Conservation (phyloP, 441 rosid species). For the Oxalis stricta region DNA sequence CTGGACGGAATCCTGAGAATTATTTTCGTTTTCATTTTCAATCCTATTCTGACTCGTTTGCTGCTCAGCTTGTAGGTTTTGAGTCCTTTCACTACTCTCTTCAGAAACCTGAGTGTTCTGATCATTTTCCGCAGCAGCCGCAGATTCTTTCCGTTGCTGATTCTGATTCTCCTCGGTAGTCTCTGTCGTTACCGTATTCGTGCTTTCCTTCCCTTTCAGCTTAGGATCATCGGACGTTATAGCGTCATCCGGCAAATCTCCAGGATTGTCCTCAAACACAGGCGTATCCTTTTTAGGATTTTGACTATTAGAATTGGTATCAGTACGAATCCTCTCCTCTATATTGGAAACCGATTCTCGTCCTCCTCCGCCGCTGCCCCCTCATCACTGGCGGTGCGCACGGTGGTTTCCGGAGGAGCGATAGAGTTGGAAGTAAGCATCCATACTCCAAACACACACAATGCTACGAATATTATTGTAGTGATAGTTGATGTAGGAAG, state of each 20-base stretch:
- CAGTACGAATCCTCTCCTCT: too few species aligned
- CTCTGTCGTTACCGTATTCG: neutral
- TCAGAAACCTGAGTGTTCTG: conserved; percentile 34
- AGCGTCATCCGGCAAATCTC: conserved; percentile 75
- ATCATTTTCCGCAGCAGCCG: too few species aligned
- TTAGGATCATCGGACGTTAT: conserved; percentile 47
- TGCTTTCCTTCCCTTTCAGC: neutral
- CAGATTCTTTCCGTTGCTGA: too few species aligned
- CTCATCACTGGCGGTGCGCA: conserved; percentile 12
- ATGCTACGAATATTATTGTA: conserved; percentile 43
- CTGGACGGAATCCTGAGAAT: neutral
- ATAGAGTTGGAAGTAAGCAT: conserved; percentile 52
- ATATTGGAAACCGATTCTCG: conserved; percentile 4
- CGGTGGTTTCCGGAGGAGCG: conserved; percentile 30
- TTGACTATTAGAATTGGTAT: neutral
- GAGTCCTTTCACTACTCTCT: conserved; percentile 22
- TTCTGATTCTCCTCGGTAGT: conserved; percentile 11
- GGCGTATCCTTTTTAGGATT: conserved; percentile 20
- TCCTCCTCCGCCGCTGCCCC: neutral
- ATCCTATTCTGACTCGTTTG: neutral
- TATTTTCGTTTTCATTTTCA: neutral
- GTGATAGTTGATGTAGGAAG: conserved; percentile 65
- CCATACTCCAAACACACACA: conserved; percentile 75
- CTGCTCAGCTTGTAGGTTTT: conserved; percentile 17
- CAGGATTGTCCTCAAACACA: conserved; percentile 67